Base-by-base conservation (phyloP, 345 rosid genomes). In the Euphorbia tirucalli region DNA sequence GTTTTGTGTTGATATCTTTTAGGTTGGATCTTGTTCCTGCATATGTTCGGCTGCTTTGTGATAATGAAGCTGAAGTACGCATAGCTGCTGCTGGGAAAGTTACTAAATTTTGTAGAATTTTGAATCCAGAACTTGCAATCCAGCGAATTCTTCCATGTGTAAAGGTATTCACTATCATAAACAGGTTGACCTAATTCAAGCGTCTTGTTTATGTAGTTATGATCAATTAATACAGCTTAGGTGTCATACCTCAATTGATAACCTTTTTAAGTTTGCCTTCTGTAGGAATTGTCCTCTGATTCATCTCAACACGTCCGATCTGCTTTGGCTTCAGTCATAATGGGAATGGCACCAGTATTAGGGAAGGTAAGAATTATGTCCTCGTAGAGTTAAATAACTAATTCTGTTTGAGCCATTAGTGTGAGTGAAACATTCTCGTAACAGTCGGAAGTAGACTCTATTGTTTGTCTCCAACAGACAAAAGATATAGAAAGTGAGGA, bases 251-350 rank as follows among this genome's bases (percentile, higher is more conserved):
- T 72, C 46, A 54, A 43, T 39, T 58, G 15, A 11, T 62, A 66
- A 46, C 39, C 32, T 59, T 70, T 25, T 70, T 37, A 66, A 48
- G 55, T 28, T 76, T 83, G 27, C 69, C 61, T 70, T 59, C 41
- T 75, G 74, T 77, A 95, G 99, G 97, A 95, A 74, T 77, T 95
- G 70, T 92, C 99, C 14, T 85, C 97, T 2, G 99, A 95, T 87
- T 90, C 97, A 73, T 95, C 97, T 32, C 99, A 95, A 75, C 99
- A 94, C 72, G 98, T 94, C 43, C 95, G 98, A 37, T 94, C 97
- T 66, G 98, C 97, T 68, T 83, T 94, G 84, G 98, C 98, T 73
- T 94, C 97, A 8, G 98, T 94, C 71, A 92, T 94, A 77, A 94
- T 92, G 97, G 99, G 99, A 66, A 92, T 95, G 97, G 97, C 99